Evolutionary conservation across 139 green algal species (phyloP), one percentile per base, ranked within the genome.

Genomic region (Tetraselmis striata): DNA sequence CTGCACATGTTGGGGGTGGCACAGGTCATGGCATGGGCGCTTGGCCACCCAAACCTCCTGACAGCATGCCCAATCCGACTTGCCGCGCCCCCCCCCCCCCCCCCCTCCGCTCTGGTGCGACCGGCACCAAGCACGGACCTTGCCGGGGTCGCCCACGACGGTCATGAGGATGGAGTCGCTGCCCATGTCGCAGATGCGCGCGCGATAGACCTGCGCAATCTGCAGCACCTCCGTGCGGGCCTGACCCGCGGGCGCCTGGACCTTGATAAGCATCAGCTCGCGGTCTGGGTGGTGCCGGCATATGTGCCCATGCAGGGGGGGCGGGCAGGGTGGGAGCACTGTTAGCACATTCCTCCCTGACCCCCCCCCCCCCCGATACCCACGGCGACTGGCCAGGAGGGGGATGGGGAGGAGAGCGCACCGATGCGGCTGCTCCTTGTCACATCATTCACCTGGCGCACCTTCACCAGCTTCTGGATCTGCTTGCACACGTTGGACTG

Each of bases 391-490:
- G 58, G 58, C 58, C 58, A 74, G 58, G 58, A 74, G 58, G 18
- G 58, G 58, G 58, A 74, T 18, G 58, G 18, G n/a, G 23, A 29
- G 11, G 5, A 24, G 0, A 32, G 79, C 88, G 77, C 79, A 96
- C 92, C 91, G 28, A 98, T 89, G 27, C 92, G 86, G 28, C 89
- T 31, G 77, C 78, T 85, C 24, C 83, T 28, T 2, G 95, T 98
- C 86, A 99, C 94, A 88, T 99, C 94, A 87, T 99, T 95, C 77
- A 99, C 96, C 82, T 97, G 96, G 2, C 92, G 89, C 83, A 98
- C 95, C 78, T 98, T 98, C n/a, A 98, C 94, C 83, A 98, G 90
- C 90, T 99, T 98, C 78, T 90, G 87, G 76, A 98, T 79, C 88
- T 98, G 95, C 90, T 97, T 96, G 59, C 91, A 85, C 77, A 97